phyloP scores from a whole-genome alignment of 345 rosid genomes.

The Theobroma cacao region DNA sequence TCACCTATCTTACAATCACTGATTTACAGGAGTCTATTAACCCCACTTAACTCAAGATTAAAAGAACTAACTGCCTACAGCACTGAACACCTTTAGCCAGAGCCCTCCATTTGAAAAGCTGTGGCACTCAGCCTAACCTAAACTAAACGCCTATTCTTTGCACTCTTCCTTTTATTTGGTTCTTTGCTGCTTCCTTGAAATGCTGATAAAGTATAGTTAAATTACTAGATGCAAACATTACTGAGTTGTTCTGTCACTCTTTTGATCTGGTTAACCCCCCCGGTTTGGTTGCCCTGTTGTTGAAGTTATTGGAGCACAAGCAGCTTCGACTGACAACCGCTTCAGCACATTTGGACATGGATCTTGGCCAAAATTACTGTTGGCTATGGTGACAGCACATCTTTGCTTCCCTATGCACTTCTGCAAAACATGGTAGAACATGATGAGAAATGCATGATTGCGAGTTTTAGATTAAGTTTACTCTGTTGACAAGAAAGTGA shows the following conservation, averaged over 20 bases:
- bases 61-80: background rate
- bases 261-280: background rate
- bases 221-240: slow-evolving; percentile 1
- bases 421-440: slow-evolving; percentile 35
- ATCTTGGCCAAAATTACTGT: slow-evolving; percentile 20
- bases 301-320: slow-evolving; percentile 14
- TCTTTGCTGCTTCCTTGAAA: slow-evolving; percentile 9
- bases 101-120: slow-evolving; percentile 16
- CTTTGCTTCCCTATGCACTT: slow-evolving; percentile 64
- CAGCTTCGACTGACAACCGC: slow-evolving; percentile 21
- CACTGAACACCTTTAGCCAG: slow-evolving; percentile 12
- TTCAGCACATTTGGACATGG: slow-evolving; percentile 24
- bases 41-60: background rate
- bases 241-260: background rate
- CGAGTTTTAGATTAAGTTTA: background rate
- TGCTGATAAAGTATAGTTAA: background rate
- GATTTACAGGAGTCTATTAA: background rate
- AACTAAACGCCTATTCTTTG: slow-evolving; percentile 9
- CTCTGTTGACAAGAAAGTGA: background rate
- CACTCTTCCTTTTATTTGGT: background rate
- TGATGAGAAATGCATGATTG: slow-evolving; percentile 12
- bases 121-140: slow-evolving; percentile 16
- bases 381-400: slow-evolving; percentile 24
- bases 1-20: slow-evolving; percentile 9
- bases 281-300: slow-evolving; percentile 16